phyloP scores from a whole-genome alignment of 208 protist genomes.

The Acanthamoeba sp. region DNA sequence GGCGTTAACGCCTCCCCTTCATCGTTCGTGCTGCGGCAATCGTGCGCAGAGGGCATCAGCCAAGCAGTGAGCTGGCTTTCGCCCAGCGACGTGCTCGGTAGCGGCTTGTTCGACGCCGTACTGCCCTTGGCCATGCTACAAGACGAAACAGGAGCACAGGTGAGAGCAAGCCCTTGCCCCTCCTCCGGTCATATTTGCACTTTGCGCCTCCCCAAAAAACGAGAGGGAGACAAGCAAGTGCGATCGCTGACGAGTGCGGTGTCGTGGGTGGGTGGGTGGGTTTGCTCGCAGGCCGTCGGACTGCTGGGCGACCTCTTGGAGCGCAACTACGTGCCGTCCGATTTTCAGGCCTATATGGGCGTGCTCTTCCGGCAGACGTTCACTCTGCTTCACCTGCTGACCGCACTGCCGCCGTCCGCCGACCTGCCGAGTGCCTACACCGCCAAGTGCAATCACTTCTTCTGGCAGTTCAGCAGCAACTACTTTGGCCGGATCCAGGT shows the following conservation, averaged over 20 bases:
- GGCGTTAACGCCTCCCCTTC: no score
- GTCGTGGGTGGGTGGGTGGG: neutral
- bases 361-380: conserved; percentile 28
- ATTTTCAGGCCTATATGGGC: neutral
- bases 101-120: neutral
- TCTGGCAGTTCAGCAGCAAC: conserved; percentile 51
- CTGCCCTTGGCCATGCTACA: neutral
- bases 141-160: neutral
- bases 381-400: neutral
- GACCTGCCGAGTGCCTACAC: neutral
- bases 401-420: neutral
- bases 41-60: conserved; percentile 50
- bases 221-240: no score
- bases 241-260: no score
- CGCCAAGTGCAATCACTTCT: conserved; percentile 43
- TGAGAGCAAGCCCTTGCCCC: neutral
- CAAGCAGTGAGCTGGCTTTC: conserved; percentile 24
- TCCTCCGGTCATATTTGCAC: neutral
- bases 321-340: conserved; percentile 13
- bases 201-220: no score
- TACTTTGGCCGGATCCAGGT: conserved; percentile 40
- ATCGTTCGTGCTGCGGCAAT: neutral
- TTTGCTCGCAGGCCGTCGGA: neutral
- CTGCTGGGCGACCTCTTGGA: conserved; percentile 11
- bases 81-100: neutral